Base-by-base conservation (phyloP, 2,329 filamentous ascomycete genomes). In the Arthrobotrys musiformis region DNA sequence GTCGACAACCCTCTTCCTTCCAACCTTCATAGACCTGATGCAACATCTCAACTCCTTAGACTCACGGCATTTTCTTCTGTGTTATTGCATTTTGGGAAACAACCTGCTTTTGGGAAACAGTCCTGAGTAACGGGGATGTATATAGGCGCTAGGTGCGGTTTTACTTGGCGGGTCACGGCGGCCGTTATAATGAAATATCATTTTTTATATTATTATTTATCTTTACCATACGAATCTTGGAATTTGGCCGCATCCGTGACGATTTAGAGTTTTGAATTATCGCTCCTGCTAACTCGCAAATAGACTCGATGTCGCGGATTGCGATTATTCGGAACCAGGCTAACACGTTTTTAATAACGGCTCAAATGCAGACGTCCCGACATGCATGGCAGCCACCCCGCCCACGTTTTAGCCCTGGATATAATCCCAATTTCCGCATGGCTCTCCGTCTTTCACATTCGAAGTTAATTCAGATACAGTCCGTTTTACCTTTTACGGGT, bases 81-180 rank as follows among this genome's bases (percentile, higher is more conserved):
- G 58, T 17, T 70, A 66, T 54, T 42, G 26, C 44, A 17, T 67
- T 52, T 42, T 60, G 58, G 69, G 26, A 48, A n/a, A n/a, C n/a
- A n/a, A 28, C 30, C 48, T 44, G 30, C 48, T 75, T 63, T 68
- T 56, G 40, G 62, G 26, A 40, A 69, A 48, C 52, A 46, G 22
- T 72, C 61, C 61, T 72, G 35, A 76, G 50, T 70, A 61, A 37
- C 37, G 66, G 66, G 60, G 66, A 67, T 77, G 73, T 77, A 77
- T 77, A 77, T 77, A 77, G 73, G 73, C 73, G 73, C 73, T 77
- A 61, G 73, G 73, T 70, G 52, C 73, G 66, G 73, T 66, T 68
- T 67, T 58, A 58, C 35, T 61, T 46, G 40, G 61, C 66, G 66
- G 66, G 48, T 61, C 44, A 62, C 28, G 52, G 30, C 19, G 35